Percentiles rank a stretch among this genome's conserved stretches.
These are phyloP conservation scores for Aspergillus quadrilineatus DNA, from an alignment of 2,329 filamentous ascomycete species.

Conservation along the genomic window DNA sequence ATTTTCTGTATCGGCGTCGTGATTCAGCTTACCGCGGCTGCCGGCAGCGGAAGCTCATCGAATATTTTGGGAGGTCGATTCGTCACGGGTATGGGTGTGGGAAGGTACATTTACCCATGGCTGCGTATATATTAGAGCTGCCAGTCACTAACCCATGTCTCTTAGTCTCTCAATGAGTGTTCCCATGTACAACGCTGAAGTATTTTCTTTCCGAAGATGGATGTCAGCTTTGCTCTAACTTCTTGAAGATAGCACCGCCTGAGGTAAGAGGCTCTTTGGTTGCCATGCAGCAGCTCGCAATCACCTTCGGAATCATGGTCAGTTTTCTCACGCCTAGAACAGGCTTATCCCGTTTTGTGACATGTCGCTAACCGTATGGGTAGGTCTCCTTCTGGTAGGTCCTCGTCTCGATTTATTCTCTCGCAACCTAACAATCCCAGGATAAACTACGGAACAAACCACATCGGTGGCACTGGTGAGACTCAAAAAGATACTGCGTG, in stretches of 20 bases:
- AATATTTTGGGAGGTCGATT: slow-evolving; percentile 43
- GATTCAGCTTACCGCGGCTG: slow-evolving; percentile 34
- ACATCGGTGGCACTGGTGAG: slow-evolving; percentile 61
- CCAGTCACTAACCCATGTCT: not conserved
- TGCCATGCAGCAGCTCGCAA: slow-evolving; percentile 44
- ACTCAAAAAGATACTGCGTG: slow-evolving; percentile 67
- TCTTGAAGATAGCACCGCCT: slow-evolving; percentile 32
- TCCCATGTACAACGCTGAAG: slow-evolving; percentile 4
- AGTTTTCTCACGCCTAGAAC: not conserved
- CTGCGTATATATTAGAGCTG: slow-evolving; percentile 36
- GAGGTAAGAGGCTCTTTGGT: slow-evolving; percentile 45
- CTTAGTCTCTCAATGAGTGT: not conserved
- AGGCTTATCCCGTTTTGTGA: not conserved
- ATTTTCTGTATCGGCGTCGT: slow-evolving; percentile 41
- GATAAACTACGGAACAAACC: slow-evolving; percentile 54
- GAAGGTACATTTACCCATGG: slow-evolving; percentile 42
- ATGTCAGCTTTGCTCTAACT: not conserved
- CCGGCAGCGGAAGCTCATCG: slow-evolving; percentile 23
- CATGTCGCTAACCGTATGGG: not conserved
- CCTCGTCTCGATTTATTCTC: not conserved
- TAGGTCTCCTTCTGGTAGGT: not conserved
- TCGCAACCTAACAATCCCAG: slow-evolving; percentile 6
- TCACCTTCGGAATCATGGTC: slow-evolving; percentile 46
- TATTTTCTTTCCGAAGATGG: not conserved
- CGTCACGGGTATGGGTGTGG: slow-evolving; percentile 45